Evolutionary conservation across 2,329 filamentous ascomycete species (phyloP).

Genomic region (Monosporascus sp.): DNA sequence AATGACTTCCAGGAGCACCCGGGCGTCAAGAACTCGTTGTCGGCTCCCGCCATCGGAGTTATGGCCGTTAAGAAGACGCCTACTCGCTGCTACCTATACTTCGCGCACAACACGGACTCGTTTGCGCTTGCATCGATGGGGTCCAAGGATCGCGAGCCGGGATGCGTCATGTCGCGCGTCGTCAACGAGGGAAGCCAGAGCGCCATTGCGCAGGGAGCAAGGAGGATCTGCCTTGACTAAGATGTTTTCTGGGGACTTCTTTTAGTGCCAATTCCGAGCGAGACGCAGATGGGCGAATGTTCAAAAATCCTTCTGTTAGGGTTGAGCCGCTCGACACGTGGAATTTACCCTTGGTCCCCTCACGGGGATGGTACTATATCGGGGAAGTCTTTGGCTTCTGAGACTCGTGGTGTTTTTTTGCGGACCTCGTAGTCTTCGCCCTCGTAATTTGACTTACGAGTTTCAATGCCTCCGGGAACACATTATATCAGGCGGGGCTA

Average conservation of each 20-base stretch:
- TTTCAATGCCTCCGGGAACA: too few species aligned
- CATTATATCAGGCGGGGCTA: too few species aligned
- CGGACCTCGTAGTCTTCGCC: too few species aligned
- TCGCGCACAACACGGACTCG: conserved; percentile 91
- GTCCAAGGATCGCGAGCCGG: conserved; percentile 66
- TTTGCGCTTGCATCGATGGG: conserved; percentile 87
- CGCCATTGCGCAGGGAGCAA: conserved; percentile 47
- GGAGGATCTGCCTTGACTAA: conserved; percentile 37
- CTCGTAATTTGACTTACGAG: too few species aligned
- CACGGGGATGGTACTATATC: too few species aligned
- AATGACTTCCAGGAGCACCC: conserved; percentile 93
- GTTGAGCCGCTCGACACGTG: too few species aligned
- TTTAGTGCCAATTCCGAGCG: too few species aligned
- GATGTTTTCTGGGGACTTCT: not conserved
- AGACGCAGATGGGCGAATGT: too few species aligned
- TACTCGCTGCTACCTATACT: conserved; percentile 77
- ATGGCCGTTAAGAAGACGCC: conserved; percentile 82
- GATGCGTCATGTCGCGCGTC: conserved; percentile 84
- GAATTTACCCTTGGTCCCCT: too few species aligned
- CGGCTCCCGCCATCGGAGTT: conserved; percentile 83
- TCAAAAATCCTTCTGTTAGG: too few species aligned
- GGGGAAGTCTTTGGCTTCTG: too few species aligned
- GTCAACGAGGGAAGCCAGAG: conserved; percentile 40
- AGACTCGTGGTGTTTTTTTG: too few species aligned
- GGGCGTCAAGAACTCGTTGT: conserved; percentile 73